Percentiles rank a stretch among this genome's conserved stretches.
Conservation (phyloP, 1,284 basidiomycete genomes). For the Malassezia pachydermatis region DNA sequence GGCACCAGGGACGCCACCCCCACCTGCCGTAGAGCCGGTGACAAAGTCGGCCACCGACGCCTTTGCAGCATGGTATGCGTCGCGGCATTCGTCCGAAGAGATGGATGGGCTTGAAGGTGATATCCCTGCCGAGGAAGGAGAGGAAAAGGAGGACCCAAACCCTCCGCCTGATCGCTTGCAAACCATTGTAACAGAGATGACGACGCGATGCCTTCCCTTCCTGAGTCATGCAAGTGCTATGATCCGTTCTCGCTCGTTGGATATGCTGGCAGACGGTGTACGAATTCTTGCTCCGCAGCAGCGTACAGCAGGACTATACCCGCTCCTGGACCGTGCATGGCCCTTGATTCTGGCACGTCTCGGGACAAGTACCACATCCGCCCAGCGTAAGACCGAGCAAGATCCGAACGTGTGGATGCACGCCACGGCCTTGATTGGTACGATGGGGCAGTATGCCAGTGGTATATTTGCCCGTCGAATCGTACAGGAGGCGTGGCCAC, state of each 20-base stretch:
- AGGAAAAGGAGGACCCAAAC: conserved; percentile 8
- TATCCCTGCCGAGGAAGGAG: not conserved
- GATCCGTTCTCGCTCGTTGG: conserved; percentile 13
- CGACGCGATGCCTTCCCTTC: conserved; percentile 20
- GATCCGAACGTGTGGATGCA: conserved; percentile 32
- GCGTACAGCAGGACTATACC: conserved; percentile 28
- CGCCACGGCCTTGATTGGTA: conserved; percentile 25
- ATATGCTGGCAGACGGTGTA: conserved; percentile 13
- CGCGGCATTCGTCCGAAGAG: not conserved
- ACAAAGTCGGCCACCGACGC: not conserved
- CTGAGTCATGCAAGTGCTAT: conserved; percentile 13
- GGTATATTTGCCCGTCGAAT: conserved; percentile 32
- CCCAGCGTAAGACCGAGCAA: conserved; percentile 17
- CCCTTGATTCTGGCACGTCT: conserved; percentile 37
- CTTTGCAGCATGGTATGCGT: not conserved
- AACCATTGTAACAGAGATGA: conserved; percentile 16
- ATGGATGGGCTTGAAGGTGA: not conserved
- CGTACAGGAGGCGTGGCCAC: conserved; percentile 36
- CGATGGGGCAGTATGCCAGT: conserved; percentile 17
- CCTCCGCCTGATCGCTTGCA: conserved; percentile 4
- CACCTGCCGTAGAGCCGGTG: not conserved
- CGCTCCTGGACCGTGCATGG: conserved; percentile 38
- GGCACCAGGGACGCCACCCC: conserved; percentile 16
- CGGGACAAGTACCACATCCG: conserved; percentile 14
- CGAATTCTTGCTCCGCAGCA: conserved; percentile 13